Evolutionary conservation across 163 green algal genomes (phyloP).

Genomic region (Smithsoniella earleae): DNA sequence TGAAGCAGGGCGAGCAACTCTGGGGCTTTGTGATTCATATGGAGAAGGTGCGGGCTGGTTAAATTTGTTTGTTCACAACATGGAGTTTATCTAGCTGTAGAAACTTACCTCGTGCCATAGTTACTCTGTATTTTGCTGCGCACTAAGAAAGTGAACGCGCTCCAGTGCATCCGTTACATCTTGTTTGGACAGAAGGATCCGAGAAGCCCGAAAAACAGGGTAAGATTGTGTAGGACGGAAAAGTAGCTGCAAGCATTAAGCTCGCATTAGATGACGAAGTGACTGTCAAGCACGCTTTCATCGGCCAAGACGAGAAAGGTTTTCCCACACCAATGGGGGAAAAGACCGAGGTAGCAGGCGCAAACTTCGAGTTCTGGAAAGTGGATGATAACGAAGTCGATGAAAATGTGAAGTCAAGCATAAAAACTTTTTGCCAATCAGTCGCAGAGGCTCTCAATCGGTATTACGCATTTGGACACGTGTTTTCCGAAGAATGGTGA

Average conservation of each 20-base stretch:
- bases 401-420: neutral
- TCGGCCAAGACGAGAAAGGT: constrained; percentile 7
- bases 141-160: too few relatives aligned
- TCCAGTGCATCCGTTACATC: too few relatives aligned
- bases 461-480: constrained; percentile 24
- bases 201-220: neutral
- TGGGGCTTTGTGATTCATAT: constrained; percentile 24
- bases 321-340: constrained; percentile 19
- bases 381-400: neutral
- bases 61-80: neutral
- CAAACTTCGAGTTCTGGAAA: constrained; percentile 25
- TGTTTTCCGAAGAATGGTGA: constrained; percentile 22
- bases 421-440: constrained; percentile 1
- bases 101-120: too few relatives aligned
- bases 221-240: constrained; percentile 1
- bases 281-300: constrained; percentile 1
- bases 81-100: neutral
- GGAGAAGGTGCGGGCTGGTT: neutral
- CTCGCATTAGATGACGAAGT: constrained; percentile 9
- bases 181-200: too few relatives aligned
- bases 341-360: neutral
- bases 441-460: constrained; percentile 13
- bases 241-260: neutral
- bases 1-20: neutral
- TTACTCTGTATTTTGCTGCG: too few relatives aligned